Evolutionary conservation across 1,139 yeast genomes (phyloP), one percentile per base, ranked within the genome.

Genomic region (Sugiyamaella sp.): DNA sequence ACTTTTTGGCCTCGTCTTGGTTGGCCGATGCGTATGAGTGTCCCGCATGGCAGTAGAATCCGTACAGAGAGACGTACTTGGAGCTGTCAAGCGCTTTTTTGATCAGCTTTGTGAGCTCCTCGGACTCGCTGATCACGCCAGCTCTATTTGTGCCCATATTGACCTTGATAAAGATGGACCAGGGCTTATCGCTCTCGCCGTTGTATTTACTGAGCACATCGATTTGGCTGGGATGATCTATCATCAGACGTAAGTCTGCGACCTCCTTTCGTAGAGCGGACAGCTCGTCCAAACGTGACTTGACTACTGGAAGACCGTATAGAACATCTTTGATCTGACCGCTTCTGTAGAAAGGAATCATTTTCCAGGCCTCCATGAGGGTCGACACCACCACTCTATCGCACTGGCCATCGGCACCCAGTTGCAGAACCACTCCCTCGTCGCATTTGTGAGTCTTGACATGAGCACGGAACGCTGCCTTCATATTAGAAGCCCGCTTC

Each of bases 21-120:
- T 76, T 69, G 12, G 71, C 69, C 0, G 86, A 74, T 1, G 73
- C 72, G 63, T 87, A 87, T 0, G 91, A 84, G 60, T 85, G 88
- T 1, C 95, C 95, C 0, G 90, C 89, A 70, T 87, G 95, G 51
- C 87, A 84, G 68, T 87, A 87, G 62, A 86, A 81, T 0, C 95
- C 95, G 61, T 74, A 80, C 8, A 86, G 58, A 2, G 52, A 51
- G 6, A 62, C 61, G 12, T 49, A 39, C 20, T 51, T 44, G 41
- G 56, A 53, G 43, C 48, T 55, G 10, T 41, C 40, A 32, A 63
- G 49, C 17, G 67, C 60, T 41, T 63, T 62, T 4, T 54, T 47
- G 38, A 77, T 61, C 20, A 72, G 62, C 8, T 63, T 58, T 4
- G 59, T 51, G 32, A 77, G 62, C 12, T 56, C 60, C 5, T 62